These are phyloP conservation scores for Cryptococcus sp. DNA, from an alignment of 1,284 basidiomycete species.

Conservation along the genomic window DNA sequence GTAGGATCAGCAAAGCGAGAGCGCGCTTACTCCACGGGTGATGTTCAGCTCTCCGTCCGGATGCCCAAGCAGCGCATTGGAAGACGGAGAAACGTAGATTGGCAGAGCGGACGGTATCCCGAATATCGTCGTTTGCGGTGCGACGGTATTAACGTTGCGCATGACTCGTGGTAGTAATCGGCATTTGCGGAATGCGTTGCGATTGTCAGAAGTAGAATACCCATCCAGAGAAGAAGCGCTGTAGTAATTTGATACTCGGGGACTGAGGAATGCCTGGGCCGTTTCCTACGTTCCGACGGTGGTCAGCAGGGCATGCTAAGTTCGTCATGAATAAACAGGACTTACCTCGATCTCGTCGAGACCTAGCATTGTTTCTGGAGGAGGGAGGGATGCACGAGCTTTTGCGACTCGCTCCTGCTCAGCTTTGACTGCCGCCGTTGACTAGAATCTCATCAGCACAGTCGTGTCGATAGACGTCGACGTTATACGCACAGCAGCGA, in stretches of 20 bases:
- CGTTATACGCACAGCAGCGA: conserved; percentile 14
- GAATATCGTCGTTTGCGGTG: conserved; percentile 46
- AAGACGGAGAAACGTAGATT: conserved; percentile 56
- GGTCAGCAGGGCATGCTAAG: neutral
- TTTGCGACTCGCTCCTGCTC: conserved; percentile 19
- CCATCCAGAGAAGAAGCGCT: conserved; percentile 50
- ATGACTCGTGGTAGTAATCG: conserved; percentile 58
- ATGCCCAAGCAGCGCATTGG: conserved; percentile 56
- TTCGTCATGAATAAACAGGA: no score
- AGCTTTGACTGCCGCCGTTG: conserved; percentile 21
- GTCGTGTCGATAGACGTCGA: neutral
- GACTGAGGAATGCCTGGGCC: conserved; percentile 43
- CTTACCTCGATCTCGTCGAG: conserved; percentile 34
- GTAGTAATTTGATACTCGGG: conserved; percentile 35
- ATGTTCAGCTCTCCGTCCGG: conserved; percentile 58
- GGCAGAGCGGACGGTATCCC: conserved; percentile 43
- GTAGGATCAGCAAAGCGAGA: neutral
- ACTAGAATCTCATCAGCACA: conserved; percentile 5
- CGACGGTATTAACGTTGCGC: conserved; percentile 40
- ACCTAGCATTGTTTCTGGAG: conserved; percentile 30
- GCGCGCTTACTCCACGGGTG: conserved; percentile 39
- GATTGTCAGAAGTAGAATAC: conserved; percentile 55
- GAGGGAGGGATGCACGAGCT: conserved; percentile 27
- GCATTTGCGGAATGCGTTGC: conserved; percentile 54
- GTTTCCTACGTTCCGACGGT: conserved; percentile 28